Conservation (phyloP, 768 basidiomycete genomes). For the Hortiboletus campestris region DNA sequence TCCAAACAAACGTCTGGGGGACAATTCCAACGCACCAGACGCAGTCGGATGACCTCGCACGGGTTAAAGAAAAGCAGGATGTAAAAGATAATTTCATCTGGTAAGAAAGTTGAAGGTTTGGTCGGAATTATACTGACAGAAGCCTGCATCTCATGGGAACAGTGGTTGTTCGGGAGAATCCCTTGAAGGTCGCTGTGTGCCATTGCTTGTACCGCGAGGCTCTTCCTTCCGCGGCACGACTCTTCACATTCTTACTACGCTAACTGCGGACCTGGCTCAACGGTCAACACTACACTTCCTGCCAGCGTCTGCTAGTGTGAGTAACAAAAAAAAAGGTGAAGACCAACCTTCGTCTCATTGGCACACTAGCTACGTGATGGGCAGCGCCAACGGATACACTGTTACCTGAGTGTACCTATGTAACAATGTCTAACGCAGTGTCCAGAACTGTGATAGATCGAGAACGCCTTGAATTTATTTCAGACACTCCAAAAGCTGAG, state of each 20-base stretch:
- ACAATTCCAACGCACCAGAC: slow-evolving; percentile 11
- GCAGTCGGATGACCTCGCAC: slow-evolving; percentile 13
- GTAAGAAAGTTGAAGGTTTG: slow-evolving; percentile 2
- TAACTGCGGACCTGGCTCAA: not conserved
- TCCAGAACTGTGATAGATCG: not conserved
- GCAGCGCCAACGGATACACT: not conserved
- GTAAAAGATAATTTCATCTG: slow-evolving; percentile 19
- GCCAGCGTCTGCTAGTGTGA: not conserved
- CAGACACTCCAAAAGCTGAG: not conserved
- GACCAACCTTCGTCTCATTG: not conserved
- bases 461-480: no score
- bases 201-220: no score
- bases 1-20: not conserved
- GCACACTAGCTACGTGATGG: not conserved
- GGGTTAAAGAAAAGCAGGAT: slow-evolving; percentile 17
- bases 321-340: not conserved
- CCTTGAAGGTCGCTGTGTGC: no score
- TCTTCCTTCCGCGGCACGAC: no score
- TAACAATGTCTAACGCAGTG: not conserved
- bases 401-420: no score
- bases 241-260: not conserved
- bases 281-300: not conserved
- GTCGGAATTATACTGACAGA: not conserved
- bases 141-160: slow-evolving; percentile 9
- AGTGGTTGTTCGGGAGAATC: not conserved